phyloP scores from a whole-genome alignment of 768 basidiomycete genomes.

The Naganishia vaughanmartiniae region DNA sequence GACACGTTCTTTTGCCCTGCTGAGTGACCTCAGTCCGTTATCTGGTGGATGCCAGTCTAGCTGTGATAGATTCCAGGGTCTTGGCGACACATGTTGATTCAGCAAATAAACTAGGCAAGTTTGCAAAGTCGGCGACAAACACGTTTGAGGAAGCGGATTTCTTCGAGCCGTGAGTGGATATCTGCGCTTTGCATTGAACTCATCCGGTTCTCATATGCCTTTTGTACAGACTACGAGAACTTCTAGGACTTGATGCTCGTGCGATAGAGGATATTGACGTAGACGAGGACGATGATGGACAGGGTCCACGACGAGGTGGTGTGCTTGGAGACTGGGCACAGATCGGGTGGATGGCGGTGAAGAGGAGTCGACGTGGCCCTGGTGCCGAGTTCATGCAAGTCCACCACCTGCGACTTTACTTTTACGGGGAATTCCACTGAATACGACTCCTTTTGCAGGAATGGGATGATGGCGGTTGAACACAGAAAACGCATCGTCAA shows the following conservation, averaged over 20 bases:
- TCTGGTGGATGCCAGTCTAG: conserved; percentile 70
- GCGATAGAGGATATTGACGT: conserved; percentile 54
- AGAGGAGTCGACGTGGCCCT: conserved; percentile 73
- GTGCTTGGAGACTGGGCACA: conserved; percentile 69
- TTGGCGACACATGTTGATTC: conserved; percentile 74
- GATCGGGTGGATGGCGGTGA: conserved; percentile 78
- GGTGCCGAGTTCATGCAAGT: conserved; percentile 84
- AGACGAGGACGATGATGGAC: conserved; percentile 54
- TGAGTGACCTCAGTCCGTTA: conserved; percentile 4
- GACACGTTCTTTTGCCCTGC: neutral
- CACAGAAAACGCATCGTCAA: conserved; percentile 67
- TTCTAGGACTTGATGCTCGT: conserved; percentile 36
- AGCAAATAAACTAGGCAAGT: conserved; percentile 81
- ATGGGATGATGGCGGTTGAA: conserved; percentile 83
- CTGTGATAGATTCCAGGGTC: conserved; percentile 81
- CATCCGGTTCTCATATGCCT: neutral
- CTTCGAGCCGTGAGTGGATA: conserved; percentile 55
- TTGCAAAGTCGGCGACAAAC: conserved; percentile 80
- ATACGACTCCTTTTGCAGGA: conserved; percentile 59
- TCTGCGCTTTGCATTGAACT: neutral
- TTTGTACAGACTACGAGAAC: conserved; percentile 36
- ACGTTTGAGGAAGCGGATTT: conserved; percentile 93
- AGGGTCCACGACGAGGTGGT: conserved; percentile 44
- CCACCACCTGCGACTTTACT: neutral
- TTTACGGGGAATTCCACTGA: conserved; percentile 10